These are phyloP conservation scores for Meira nashicola DNA, from an alignment of 1,284 basidiomycete species.

Conservation along the genomic window DNA sequence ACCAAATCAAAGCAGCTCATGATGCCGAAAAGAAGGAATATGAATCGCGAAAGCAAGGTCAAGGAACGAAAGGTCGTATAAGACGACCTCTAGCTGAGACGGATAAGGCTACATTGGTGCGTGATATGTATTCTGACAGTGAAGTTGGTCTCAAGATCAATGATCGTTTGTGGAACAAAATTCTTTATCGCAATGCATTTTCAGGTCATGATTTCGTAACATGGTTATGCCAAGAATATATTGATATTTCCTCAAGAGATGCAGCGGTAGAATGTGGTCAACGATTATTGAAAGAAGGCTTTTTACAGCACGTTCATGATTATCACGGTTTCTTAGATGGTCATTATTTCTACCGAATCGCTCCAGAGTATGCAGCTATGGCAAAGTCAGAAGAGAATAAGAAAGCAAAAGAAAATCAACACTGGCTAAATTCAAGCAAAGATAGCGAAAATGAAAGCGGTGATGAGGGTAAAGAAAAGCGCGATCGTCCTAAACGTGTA, in stretches of 20 bases:
- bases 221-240: slow-evolving; percentile 44
- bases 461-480: neutral
- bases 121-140: slow-evolving; percentile 35
- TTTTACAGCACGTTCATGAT: slow-evolving; percentile 46
- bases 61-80: neutral
- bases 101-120: slow-evolving; percentile 18
- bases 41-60: neutral
- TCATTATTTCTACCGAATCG: slow-evolving; percentile 39
- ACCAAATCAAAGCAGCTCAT: slow-evolving; percentile 25
- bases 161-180: slow-evolving; percentile 48
- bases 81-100: neutral
- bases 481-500: slow-evolving; percentile 16
- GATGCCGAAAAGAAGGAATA: slow-evolving; percentile 28
- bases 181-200: slow-evolving; percentile 44
- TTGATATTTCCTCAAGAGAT: slow-evolving; percentile 41
- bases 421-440: neutral
- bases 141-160: slow-evolving; percentile 38
- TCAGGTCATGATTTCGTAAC: slow-evolving; percentile 49
- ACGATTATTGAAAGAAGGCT: slow-evolving; percentile 34
- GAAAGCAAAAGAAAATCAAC: neutral
- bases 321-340: slow-evolving; percentile 49
- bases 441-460: neutral
- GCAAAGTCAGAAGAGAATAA: neutral
- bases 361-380: slow-evolving; percentile 10
- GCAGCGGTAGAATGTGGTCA: slow-evolving; percentile 43